A percentile compares a stretch with the other conserved stretches of the same genome.
phyloP scores from a whole-genome alignment of 352 stramenopile species.

The Phytophthora multivora region DNA sequence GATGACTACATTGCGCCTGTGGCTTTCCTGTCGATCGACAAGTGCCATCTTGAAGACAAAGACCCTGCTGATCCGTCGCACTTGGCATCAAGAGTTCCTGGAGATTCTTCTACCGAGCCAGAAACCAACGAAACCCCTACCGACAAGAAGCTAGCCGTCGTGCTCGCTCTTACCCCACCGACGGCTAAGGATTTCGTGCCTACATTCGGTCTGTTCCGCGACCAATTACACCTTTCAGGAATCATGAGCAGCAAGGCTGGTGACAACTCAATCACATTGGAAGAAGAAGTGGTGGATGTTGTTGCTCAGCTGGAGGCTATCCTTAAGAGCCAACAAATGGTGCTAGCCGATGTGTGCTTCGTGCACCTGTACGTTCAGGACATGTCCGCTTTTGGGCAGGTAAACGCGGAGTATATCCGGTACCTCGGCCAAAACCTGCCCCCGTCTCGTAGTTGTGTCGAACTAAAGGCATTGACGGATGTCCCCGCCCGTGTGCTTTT shows the following conservation, averaged over 20 bases:
- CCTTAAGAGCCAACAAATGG: constrained; percentile 52
- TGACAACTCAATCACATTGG: constrained; percentile 40
- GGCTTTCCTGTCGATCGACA: constrained; percentile 91
- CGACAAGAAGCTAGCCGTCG: constrained; percentile 21
- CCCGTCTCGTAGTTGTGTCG: constrained; percentile 88
- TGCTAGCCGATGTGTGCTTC: constrained; percentile 93
- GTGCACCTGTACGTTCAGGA: constrained; percentile 97
- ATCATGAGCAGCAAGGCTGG: constrained; percentile 50
- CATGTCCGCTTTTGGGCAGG: constrained; percentile 92
- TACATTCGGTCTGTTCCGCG: constrained; percentile 50
- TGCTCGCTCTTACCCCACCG: constrained; percentile 24
- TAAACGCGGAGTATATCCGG: constrained; percentile 95
- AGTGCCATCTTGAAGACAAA: constrained; percentile 92
- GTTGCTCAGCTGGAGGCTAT: constrained; percentile 47
- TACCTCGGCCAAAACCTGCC: constrained; percentile 88
- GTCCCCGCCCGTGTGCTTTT: constrained; percentile 78
- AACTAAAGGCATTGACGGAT: constrained; percentile 64
- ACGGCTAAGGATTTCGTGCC: constrained; percentile 30
- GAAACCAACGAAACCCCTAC: not conserved
- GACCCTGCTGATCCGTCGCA: constrained; percentile 39
- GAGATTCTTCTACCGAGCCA: not conserved
- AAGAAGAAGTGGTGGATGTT: constrained; percentile 70
- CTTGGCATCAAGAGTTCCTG: constrained; percentile 44
- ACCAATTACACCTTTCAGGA: constrained; percentile 71
- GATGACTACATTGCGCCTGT: constrained; percentile 93